Percentiles rank a stretch among this genome's conserved stretches.
These are phyloP conservation scores for Guadua angustifolia DNA, from an alignment of 176 grass and related monocot genomes.

Conservation along the genomic window DNA sequence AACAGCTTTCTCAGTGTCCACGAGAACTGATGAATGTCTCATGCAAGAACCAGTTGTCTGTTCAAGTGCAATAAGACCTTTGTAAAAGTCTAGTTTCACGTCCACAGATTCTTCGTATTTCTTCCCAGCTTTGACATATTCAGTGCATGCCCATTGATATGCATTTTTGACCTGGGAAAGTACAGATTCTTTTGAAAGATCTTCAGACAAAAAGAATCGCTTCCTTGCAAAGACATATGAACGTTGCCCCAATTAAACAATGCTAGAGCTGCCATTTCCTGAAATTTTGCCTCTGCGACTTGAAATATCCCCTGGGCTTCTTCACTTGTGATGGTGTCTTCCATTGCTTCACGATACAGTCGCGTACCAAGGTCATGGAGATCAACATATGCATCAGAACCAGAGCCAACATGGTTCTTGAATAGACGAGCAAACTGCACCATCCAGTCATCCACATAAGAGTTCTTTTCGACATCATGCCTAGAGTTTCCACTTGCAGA, in stretches of 20 bases:
- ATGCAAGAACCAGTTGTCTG: no score
- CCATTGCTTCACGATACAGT: constrained; percentile 78
- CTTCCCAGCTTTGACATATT: constrained; percentile 74
- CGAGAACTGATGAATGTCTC: no score
- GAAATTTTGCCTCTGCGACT: constrained; percentile 75
- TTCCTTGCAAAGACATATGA: constrained; percentile 83
- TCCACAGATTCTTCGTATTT: constrained; percentile 77
- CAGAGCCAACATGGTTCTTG: constrained; percentile 74
- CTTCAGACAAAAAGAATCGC: constrained; percentile 60
- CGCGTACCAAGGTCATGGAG: constrained; percentile 73
- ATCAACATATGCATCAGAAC: constrained; percentile 76
- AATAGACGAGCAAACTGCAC: constrained; percentile 79
- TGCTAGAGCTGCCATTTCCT: constrained; percentile 81
- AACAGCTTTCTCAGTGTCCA: no score
- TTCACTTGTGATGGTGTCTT: constrained; percentile 86
- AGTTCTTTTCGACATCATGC: constrained; percentile 37
- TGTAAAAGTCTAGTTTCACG: constrained; percentile 81
- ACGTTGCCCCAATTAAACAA: constrained; percentile 93
- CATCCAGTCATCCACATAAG: constrained; percentile 71
- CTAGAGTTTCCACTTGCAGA: constrained; percentile 52
- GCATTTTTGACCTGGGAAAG: constrained; percentile 59
- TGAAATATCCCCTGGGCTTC: constrained; percentile 85
- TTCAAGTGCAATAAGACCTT: constrained; percentile 73
- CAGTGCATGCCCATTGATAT: constrained; percentile 73
- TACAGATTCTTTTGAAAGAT: constrained; percentile 53